Evolutionary conservation across 2,329 filamentous ascomycete genomes (phyloP).

Genomic region (Phialemonium atrogriseum): DNA sequence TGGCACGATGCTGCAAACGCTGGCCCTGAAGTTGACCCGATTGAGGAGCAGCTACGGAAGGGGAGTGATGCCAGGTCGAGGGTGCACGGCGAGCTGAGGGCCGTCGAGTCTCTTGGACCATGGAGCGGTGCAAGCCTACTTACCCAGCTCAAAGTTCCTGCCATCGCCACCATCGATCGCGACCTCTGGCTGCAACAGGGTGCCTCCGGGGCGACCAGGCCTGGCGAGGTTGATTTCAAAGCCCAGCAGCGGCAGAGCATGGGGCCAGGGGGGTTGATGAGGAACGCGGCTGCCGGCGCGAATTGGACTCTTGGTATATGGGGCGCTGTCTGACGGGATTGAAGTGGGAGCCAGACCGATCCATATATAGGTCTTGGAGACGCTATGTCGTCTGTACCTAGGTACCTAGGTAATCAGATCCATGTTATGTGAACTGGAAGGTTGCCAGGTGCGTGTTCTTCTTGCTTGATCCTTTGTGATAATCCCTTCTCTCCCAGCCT

Average conservation of each 20-base stretch:
- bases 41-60: constrained; percentile 48
- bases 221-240: constrained; percentile 51
- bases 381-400: no score
- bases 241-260: constrained; percentile 56
- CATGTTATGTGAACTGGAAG: no score
- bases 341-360: constrained; percentile 3
- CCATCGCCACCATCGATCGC: constrained; percentile 61
- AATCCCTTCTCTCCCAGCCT: no score
- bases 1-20: constrained; percentile 34
- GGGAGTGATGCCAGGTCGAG: constrained; percentile 28
- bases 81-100: constrained; percentile 53
- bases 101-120: constrained; percentile 60
- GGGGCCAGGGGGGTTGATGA: constrained; percentile 43
- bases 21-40: constrained; percentile 43
- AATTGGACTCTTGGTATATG: constrained; percentile 57
- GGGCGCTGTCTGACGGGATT: constrained; percentile 36
- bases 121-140: constrained; percentile 69
- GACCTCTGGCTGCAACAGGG: constrained; percentile 66
- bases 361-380: neutral
- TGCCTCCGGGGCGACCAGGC: constrained; percentile 48
- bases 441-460: no score
- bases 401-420: no score
- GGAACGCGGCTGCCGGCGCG: constrained; percentile 27
- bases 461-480: no score
- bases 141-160: constrained; percentile 58